Percentiles rank a stretch among this genome's conserved stretches.
Evolutionary conservation across 805 yeast genomes (phyloP).

Genomic region (Spencermartinsiella europaea): DNA sequence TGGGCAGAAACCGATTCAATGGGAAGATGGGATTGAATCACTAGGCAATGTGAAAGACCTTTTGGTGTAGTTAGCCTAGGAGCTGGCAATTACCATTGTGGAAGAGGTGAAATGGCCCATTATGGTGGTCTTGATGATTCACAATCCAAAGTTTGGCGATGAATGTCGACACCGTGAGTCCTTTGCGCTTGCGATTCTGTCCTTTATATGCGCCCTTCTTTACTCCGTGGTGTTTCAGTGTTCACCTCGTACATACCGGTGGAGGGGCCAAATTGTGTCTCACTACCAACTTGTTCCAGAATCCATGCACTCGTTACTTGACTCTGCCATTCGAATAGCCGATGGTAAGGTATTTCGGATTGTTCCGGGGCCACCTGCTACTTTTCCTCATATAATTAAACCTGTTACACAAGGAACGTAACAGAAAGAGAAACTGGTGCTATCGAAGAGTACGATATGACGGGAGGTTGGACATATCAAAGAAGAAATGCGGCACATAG

Average conservation of each 20-base stretch:
- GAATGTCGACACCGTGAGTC: background rate
- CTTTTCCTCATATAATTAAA: no score
- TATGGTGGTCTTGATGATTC: background rate
- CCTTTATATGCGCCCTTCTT: background rate
- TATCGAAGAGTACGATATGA: no score
- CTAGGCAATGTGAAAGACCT: no score
- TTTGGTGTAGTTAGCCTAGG: no score
- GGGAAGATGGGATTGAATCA: no score
- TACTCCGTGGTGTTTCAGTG: background rate
- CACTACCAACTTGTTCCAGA: background rate
- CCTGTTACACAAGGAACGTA: no score
- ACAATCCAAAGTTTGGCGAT: background rate
- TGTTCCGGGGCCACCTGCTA: no score
- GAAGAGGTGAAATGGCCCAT: background rate
- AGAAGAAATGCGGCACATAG: no score
- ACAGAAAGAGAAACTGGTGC: no score
- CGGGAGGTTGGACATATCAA: no score
- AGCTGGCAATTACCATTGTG: background rate
- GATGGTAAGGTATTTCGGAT: background rate
- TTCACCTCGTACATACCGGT: background rate
- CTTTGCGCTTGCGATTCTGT: conserved; percentile 2
- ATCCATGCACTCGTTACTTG: background rate
- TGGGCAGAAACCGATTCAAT: no score
- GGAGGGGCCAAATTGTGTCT: background rate
- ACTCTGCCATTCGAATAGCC: background rate